A percentile compares a stretch with the other conserved stretches of the same genome.
Conservation (phyloP, 176 grass and related monocot genomes). For the Stipa capillata region DNA sequence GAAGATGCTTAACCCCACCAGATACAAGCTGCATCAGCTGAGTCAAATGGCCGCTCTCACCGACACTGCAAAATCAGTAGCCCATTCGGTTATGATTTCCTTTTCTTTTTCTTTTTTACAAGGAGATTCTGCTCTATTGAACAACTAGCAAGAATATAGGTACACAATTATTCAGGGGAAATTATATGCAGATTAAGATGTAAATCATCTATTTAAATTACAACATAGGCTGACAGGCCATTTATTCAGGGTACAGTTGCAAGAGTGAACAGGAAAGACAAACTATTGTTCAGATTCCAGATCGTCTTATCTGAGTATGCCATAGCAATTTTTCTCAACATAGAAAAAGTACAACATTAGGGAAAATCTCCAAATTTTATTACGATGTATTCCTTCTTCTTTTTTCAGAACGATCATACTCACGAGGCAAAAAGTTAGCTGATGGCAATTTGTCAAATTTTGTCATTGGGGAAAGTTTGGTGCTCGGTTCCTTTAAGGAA, state of each 20-base stretch:
- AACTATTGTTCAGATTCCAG: not conserved
- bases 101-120: no score
- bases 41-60: constrained; percentile 30
- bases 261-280: not conserved
- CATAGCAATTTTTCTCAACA: no score
- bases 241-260: not conserved
- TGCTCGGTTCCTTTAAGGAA: constrained; percentile 6
- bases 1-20: constrained; percentile 39
- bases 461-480: not conserved
- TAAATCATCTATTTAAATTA: not conserved
- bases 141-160: not conserved
- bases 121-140: not conserved
- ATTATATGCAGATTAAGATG: not conserved
- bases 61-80: constrained; percentile 42
- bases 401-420: not conserved
- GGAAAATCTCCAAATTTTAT: not conserved
- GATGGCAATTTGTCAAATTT: not conserved
- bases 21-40: constrained; percentile 24
- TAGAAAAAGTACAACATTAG: not conserved
- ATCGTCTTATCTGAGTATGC: not conserved
- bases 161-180: not conserved
- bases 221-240: not conserved
- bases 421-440: not conserved
- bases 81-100: not conserved
- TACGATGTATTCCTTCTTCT: not conserved